Conservation (phyloP, 2,329 filamentous ascomycete species). For the Diaporthe humulicola region DNA sequence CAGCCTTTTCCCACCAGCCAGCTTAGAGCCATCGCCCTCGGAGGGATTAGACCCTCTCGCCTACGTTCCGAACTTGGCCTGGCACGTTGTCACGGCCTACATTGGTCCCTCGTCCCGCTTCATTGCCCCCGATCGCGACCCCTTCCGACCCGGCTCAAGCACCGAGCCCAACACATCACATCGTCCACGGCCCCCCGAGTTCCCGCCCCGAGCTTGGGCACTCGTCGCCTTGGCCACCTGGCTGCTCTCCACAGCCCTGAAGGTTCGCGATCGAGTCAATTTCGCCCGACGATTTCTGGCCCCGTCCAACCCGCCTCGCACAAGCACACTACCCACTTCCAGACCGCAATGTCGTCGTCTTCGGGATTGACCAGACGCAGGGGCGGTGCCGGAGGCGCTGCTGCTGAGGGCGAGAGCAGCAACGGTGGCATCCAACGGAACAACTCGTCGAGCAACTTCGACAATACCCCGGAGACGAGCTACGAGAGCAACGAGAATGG, state of each 20-base stretch:
- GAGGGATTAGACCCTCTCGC: conserved; percentile 1
- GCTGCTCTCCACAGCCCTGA: conserved; percentile 1
- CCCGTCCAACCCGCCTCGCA: neutral
- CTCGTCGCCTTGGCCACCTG: neutral
- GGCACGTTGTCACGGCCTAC: conserved; percentile 5
- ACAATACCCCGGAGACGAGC: conserved; percentile 78
- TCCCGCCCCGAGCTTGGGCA: conserved; percentile 16
- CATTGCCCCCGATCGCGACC: conserved; percentile 14
- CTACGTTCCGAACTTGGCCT: conserved; percentile 1
- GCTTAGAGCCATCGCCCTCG: conserved; percentile 12
- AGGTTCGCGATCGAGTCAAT: conserved; percentile 18
- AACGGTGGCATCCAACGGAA: conserved; percentile 66
- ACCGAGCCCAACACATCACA: conserved; percentile 17
- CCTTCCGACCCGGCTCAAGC: conserved; percentile 12
- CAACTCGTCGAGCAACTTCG: conserved; percentile 67
- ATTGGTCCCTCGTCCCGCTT: conserved; percentile 14
- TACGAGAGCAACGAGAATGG: conserved; percentile 95
- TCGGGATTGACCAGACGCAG: conserved; percentile 75
- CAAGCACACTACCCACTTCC: neutral
- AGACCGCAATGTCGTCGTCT: conserved; percentile 49
- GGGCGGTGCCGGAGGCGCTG: conserved; percentile 72
- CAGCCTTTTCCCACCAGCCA: conserved; percentile 19
- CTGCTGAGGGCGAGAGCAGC: conserved; percentile 66
- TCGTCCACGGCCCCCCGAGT: neutral
- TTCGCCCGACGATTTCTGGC: neutral